Evolutionary conservation across 1,139 yeast genomes (phyloP).

Genomic region (Eremothecium cymbalariae): DNA sequence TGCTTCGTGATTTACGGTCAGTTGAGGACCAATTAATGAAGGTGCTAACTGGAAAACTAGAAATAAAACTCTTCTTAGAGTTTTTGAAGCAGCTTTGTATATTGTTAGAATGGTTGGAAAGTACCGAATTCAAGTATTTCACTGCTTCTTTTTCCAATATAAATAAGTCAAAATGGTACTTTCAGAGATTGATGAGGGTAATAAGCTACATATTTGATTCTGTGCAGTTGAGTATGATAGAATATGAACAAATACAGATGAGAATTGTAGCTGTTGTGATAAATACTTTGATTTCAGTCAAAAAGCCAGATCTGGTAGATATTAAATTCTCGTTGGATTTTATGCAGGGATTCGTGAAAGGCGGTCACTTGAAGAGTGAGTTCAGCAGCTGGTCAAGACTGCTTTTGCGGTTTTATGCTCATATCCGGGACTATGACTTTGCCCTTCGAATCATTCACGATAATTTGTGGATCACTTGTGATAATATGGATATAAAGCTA

Average conservation of each 20-base stretch:
- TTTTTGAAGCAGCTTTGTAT: slow-evolving; percentile 16
- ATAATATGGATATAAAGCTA: not conserved
- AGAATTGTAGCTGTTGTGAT: not conserved
- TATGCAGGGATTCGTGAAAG: slow-evolving; percentile 4
- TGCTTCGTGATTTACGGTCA: slow-evolving; percentile 7
- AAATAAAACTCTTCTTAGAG: slow-evolving; percentile 10
- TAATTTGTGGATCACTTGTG: not conserved
- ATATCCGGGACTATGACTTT: not conserved
- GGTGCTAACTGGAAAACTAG: slow-evolving; percentile 15
- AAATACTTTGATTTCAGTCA: not conserved
- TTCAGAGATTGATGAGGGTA: slow-evolving; percentile 24
- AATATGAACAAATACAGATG: slow-evolving; percentile 3
- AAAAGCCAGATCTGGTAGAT: slow-evolving; percentile 7
- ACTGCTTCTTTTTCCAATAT: slow-evolving; percentile 5
- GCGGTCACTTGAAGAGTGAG: slow-evolving; percentile 1
- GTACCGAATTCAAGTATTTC: slow-evolving; percentile 1
- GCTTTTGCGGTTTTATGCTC: slow-evolving; percentile 1
- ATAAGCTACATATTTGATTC: slow-evolving; percentile 22
- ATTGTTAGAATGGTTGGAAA: slow-evolving; percentile 20
- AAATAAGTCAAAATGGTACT: slow-evolving; percentile 21
- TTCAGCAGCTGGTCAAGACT: slow-evolving; percentile 1
- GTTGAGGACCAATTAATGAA: slow-evolving; percentile 10
- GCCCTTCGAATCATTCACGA: not conserved
- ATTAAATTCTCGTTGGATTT: slow-evolving; percentile 6
- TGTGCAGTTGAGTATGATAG: not conserved